phyloP scores from a whole-genome alignment of 2,329 filamentous ascomycete species.

The Dendryphion nanum region DNA sequence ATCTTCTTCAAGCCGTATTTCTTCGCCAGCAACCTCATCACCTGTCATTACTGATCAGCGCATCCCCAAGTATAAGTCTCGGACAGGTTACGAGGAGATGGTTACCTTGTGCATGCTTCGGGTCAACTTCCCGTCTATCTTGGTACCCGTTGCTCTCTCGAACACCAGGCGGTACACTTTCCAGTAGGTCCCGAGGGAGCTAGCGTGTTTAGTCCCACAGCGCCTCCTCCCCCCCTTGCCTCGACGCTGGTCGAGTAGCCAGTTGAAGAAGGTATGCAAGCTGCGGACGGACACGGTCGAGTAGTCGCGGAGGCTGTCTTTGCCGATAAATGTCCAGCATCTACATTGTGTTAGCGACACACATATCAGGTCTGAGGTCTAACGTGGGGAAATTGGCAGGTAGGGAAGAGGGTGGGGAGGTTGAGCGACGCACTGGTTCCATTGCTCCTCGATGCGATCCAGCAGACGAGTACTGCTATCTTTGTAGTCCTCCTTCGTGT shows the following conservation, averaged over 20 bases:
- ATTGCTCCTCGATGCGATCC: not conserved
- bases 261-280: not conserved
- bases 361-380: slow-evolving; percentile 2
- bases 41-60: no score
- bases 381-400: not conserved
- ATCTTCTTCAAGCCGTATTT: not conserved
- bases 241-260: not conserved
- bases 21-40: not conserved
- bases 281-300: not conserved
- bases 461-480: slow-evolving; percentile 12
- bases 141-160: not conserved
- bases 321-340: not conserved
- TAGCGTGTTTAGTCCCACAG: not conserved
- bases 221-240: not conserved
- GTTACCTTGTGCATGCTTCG: not conserved
- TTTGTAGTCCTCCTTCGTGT: slow-evolving; percentile 17
- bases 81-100: not conserved
- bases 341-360: slow-evolving; percentile 3
- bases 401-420: no score
- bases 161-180: not conserved
- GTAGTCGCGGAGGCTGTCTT: no score
- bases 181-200: not conserved
- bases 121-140: not conserved
- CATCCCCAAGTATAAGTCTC: not conserved
- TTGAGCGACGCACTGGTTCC: not conserved